phyloP scores from a whole-genome alignment of 805 yeast genomes.

The Spathaspora boniae region DNA sequence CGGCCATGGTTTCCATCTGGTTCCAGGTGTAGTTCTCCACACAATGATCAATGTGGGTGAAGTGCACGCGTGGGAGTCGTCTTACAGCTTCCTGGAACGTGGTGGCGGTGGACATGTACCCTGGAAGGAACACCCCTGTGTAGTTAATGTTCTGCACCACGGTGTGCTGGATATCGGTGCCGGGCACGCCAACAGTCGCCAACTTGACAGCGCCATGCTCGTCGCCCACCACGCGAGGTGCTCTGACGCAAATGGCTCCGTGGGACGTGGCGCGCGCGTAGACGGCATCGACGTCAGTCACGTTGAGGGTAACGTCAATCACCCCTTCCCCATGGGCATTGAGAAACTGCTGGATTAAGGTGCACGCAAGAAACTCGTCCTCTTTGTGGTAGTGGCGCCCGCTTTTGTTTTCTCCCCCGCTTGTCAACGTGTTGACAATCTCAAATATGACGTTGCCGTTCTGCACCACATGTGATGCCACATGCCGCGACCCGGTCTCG shows the following conservation, averaged over 20 bases:
- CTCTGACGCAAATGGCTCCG: conserved; percentile 47
- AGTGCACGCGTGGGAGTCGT: conserved; percentile 35
- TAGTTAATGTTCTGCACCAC: conserved; percentile 48
- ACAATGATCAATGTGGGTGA: conserved; percentile 65
- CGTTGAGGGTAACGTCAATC: conserved; percentile 71
- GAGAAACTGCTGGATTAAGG: conserved; percentile 22
- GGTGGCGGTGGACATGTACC: conserved; percentile 4
- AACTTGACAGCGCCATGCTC: conserved; percentile 45
- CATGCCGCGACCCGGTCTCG: conserved; percentile 59
- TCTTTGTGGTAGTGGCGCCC: too few species aligned
- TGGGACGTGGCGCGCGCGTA: conserved; percentile 44
- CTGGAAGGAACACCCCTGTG: conserved; percentile 49
- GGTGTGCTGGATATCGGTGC: conserved; percentile 69
- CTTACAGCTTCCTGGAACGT: conserved; percentile 4
- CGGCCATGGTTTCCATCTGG: conserved; percentile 55
- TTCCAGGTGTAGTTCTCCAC: conserved; percentile 79
- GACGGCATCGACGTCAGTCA: conserved; percentile 44
- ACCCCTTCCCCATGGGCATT: conserved; percentile 72
- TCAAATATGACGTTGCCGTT: conserved; percentile 55
- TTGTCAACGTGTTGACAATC: conserved; percentile 38
- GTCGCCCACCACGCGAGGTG: conserved; percentile 35
- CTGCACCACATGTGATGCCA: conserved; percentile 57
- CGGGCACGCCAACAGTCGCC: conserved; percentile 44
- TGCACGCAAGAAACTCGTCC: too few species aligned
- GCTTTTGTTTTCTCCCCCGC: neutral